phyloP scores from a whole-genome alignment of 768 basidiomycete species.

The Boletus sensibilis region DNA sequence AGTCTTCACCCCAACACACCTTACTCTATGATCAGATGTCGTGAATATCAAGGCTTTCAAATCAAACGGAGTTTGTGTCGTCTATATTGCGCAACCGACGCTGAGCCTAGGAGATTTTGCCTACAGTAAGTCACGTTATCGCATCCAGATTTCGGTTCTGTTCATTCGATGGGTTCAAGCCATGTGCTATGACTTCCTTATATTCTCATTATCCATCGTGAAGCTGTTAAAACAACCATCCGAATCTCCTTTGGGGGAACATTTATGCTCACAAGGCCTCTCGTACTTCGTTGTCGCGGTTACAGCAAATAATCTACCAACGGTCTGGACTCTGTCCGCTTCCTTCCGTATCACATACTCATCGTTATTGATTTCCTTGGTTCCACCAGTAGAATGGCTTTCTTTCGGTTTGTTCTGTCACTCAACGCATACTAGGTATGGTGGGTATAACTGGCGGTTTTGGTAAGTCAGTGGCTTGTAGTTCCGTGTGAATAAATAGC shows the following conservation, averaged over 20 bases:
- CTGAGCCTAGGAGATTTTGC: no score
- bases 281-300: slow-evolving; percentile 3
- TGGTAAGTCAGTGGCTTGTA: neutral
- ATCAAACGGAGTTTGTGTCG: neutral
- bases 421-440: slow-evolving; percentile 3
- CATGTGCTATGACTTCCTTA: neutral
- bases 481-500: neutral
- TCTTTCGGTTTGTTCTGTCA: neutral
- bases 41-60: neutral
- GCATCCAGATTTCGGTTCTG: neutral
- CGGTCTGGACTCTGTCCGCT: neutral
- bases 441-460: neutral
- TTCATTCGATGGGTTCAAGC: neutral
- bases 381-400: neutral
- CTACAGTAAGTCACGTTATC: neutral
- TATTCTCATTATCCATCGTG: neutral
- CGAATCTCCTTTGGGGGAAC: neutral
- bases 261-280: neutral
- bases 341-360: neutral
- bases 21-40: neutral
- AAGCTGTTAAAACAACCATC: neutral
- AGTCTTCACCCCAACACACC: no score
- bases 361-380: neutral
- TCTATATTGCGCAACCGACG: neutral
- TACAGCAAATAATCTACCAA: slow-evolving; percentile 8